Evolutionary conservation across 495 filamentous ascomycete genomes (phyloP), one percentile per base, ranked within the genome.

Genomic region (Penicillium simplicissimum): DNA sequence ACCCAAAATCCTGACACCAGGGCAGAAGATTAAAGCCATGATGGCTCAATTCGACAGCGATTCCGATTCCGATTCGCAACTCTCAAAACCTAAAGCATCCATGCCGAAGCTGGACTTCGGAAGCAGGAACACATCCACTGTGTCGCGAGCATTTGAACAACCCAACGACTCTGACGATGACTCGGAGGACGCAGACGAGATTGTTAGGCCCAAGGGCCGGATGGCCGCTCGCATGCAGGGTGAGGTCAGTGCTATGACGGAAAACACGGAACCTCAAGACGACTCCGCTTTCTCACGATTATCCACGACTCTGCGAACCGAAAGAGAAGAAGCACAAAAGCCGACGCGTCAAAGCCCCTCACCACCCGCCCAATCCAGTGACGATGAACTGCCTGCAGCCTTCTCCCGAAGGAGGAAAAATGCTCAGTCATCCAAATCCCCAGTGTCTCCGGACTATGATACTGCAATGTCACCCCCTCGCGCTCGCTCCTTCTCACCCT

Each of bases 211-310:
- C 4, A 82, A 83, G 53, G 91, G 91, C 4, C 84, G 87, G 28
- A 80, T 95, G 64, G 91, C 91, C 57, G 81, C 87, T 15, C 80
- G 88, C 25, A 87, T 93, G 82, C 84, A 85, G 65, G 77, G 60
- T 13, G 52, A 65, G 42, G 57, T 36, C 17, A 19, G 38, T 40
- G 25, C 51, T 19, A 34, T 36, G 1, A 21, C 59, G 23, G 31
- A 62, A 21, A 28, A 57, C 1, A 49, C 59, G 8, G 55, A 43
- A 0, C 14, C 37, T 8, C 51, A 64, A n/a, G 51, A 58, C 62
- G 71, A 63, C 45, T 77, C 71, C 57, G 81, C 77, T 0, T 74
- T 74, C 60, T 71, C 74, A 15, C 73, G 74, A 10, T 59, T 76
- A 14, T 72, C 71, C 34, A 77, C 74, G 51, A 63, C 55, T 3